Percentiles rank a stretch among this genome's conserved stretches.
Evolutionary conservation across 2,329 filamentous ascomycete genomes (phyloP).

Genomic region (Pseudocercospora vitis): DNA sequence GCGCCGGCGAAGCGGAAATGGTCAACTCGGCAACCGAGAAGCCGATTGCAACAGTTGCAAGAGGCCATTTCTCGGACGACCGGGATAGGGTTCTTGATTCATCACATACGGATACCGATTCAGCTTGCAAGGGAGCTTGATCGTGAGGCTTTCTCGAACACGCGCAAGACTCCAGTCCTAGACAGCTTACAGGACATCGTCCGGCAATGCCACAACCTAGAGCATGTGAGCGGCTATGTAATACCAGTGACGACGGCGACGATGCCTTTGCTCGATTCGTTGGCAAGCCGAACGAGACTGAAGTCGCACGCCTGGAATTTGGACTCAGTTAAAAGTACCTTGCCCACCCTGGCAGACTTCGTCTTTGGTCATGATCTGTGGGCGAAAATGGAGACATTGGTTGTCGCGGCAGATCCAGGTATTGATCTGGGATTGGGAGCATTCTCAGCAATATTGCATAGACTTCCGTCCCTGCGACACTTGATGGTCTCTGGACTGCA

Average conservation of each 20-base stretch:
- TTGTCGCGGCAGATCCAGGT: conserved; percentile 50
- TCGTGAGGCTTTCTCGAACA: conserved; percentile 33
- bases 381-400: conserved; percentile 53
- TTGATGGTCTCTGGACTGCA: conserved; percentile 57
- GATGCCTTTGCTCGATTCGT: conserved; percentile 43
- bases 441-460: conserved; percentile 54
- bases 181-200: conserved; percentile 57
- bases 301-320: conserved; percentile 60
- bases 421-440: conserved; percentile 54
- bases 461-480: conserved; percentile 54
- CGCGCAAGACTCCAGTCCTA: conserved; percentile 49
- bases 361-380: conserved; percentile 55
- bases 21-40: conserved; percentile 41
- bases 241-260: conserved; percentile 38
- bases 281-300: conserved; percentile 55
- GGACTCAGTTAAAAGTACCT: conserved; percentile 14
- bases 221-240: conserved; percentile 55
- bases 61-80: conserved; percentile 55
- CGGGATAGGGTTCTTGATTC: conserved; percentile 53
- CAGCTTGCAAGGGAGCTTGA: conserved; percentile 44
- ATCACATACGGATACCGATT: conserved; percentile 55
- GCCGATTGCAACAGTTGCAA: conserved; percentile 55
- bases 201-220: conserved; percentile 59
- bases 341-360: conserved; percentile 53
- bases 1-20: conserved; percentile 47